Evolutionary conservation across 768 basidiomycete genomes (phyloP).

Genomic region (Royoungia palumana): DNA sequence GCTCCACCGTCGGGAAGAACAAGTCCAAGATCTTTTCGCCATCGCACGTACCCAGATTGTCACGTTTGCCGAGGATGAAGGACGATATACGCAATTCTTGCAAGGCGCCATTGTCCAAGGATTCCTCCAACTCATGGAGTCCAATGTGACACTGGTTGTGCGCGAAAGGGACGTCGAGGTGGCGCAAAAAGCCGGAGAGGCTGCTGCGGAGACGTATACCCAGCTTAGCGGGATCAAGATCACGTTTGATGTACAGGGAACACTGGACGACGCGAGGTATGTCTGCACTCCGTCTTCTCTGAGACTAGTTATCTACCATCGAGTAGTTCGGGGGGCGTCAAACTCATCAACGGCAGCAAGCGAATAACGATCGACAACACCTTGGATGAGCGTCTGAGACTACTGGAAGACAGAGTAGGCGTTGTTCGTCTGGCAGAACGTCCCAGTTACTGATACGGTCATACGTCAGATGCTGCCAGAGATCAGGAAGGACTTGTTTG

Average conservation of each 20-base stretch:
- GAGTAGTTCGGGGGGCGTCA: conserved; percentile 79
- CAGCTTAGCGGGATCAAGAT: conserved; percentile 74
- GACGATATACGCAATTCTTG: conserved; percentile 76
- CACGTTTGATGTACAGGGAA: conserved; percentile 55
- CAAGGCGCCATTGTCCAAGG: conserved; percentile 85
- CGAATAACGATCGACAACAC: conserved; percentile 94
- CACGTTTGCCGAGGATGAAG: conserved; percentile 59
- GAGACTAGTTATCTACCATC: background rate
- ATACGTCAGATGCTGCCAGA: conserved; percentile 85
- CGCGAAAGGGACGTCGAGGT: conserved; percentile 64
- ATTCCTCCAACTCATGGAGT: conserved; percentile 78
- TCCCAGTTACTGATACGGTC: background rate
- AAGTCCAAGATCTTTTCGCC: conserved; percentile 84
- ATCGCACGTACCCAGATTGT: conserved; percentile 63
- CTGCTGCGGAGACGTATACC: conserved; percentile 64
- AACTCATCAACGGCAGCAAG: conserved; percentile 63
- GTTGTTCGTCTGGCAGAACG: background rate
- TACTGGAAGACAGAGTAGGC: conserved; percentile 86
- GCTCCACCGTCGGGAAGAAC: conserved; percentile 87
- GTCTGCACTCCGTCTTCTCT: conserved; percentile 17
- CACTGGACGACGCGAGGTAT: conserved; percentile 66
- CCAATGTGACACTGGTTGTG: conserved; percentile 59
- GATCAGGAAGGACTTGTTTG: conserved; percentile 86
- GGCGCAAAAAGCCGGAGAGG: conserved; percentile 59
- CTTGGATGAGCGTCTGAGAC: conserved; percentile 81